Conservation (phyloP, 1,139 yeast genomes). For the Candida pseudocylindracea region DNA sequence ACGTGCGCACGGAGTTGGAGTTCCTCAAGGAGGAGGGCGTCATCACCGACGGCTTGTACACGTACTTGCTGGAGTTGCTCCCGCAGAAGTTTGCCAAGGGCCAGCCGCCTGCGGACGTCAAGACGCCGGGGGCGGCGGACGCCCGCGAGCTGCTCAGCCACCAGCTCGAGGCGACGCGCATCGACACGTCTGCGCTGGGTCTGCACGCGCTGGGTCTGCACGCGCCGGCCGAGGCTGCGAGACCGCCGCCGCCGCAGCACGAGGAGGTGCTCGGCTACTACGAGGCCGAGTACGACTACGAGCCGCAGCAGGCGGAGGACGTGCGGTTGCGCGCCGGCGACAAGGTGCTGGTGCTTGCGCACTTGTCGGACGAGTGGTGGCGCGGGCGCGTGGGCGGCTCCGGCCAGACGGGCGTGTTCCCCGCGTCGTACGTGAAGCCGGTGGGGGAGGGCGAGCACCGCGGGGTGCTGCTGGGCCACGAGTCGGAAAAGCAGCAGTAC, state of each 20-base stretch:
- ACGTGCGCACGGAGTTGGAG: constrained; percentile 59
- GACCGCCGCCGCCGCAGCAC: constrained; percentile 8
- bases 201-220: constrained; percentile 6
- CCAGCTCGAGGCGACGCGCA: constrained; percentile 2
- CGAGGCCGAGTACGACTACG: constrained; percentile 56
- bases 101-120: constrained; percentile 24
- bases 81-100: constrained; percentile 41
- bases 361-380: constrained; percentile 81
- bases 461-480: constrained; percentile 3
- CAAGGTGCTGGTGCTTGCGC: constrained; percentile 45
- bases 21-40: constrained; percentile 63
- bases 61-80: constrained; percentile 25
- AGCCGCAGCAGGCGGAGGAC: constrained; percentile 53
- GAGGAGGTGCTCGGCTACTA: constrained; percentile 16
- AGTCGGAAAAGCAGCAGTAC: constrained; percentile 1
- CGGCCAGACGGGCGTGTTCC: constrained; percentile 59
- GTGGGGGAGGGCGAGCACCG: constrained; percentile 17
- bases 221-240: constrained; percentile 4
- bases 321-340: constrained; percentile 43
- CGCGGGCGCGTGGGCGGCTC: constrained; percentile 31
- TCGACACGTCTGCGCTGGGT: constrained; percentile 1
- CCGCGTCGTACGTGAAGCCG: constrained; percentile 57
- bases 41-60: constrained; percentile 32
- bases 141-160: too few relatives aligned
- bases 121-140: constrained; percentile 14